A percentile compares a stretch with the other conserved stretches of the same genome.
Conservation (phyloP, 192 early-diverging fungal genomes). For the Coemansia aciculifera region DNA sequence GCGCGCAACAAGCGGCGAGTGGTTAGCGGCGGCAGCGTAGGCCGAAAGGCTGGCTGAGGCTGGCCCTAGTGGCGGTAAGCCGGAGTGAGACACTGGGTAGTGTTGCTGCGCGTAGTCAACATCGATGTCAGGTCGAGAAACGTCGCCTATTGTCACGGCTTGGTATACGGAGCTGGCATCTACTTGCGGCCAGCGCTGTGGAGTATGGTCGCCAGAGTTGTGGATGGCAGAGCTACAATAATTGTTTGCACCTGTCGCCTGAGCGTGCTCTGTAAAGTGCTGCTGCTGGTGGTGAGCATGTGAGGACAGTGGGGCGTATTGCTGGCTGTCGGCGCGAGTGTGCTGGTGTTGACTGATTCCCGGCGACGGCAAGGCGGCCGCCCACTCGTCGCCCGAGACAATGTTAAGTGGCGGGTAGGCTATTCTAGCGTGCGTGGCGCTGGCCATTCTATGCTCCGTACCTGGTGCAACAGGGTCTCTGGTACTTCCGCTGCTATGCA, state of each 20-base stretch:
- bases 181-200: constrained; percentile 7
- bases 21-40: constrained; percentile 18
- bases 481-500: constrained; percentile 18
- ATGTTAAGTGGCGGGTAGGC: constrained; percentile 23
- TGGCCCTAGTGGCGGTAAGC: constrained; percentile 40
- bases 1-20: constrained; percentile 30
- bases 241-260: not conserved
- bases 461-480: constrained; percentile 1
- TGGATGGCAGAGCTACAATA: not conserved
- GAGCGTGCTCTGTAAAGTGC: not conserved
- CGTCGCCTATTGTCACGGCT: constrained; percentile 16
- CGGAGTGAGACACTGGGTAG: constrained; percentile 46
- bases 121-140: not conserved
- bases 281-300: constrained; percentile 9
- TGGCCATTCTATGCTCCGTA: constrained; percentile 1
- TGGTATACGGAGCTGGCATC: constrained; percentile 17
- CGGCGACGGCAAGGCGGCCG: constrained; percentile 14
- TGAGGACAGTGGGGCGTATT: not conserved
- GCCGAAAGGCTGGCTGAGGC: constrained; percentile 28
- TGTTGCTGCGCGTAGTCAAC: constrained; percentile 18
- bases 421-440: constrained; percentile 13
- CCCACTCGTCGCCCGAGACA: constrained; percentile 4
- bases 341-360: constrained; percentile 7
- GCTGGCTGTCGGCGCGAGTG: constrained; percentile 18
- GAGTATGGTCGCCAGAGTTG: constrained; percentile 4